phyloP scores from a whole-genome alignment of 805 yeast species.

The Kodamaea kaohsiungensis region DNA sequence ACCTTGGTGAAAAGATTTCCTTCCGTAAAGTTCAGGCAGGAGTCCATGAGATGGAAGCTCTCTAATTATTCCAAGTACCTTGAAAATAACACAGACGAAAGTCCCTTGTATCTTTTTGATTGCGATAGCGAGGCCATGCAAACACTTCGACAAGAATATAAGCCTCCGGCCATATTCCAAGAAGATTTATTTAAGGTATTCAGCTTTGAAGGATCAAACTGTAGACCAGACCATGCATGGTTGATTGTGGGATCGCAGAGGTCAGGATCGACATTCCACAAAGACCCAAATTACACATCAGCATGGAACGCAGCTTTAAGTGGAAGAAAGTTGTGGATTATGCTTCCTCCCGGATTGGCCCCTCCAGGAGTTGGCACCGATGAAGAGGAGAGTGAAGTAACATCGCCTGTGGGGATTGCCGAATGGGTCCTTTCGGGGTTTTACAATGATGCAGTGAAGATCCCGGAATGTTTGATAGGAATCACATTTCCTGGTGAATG shows the following conservation, averaged over 20 bases:
- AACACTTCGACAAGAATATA: constrained; percentile 53
- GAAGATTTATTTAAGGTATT: constrained; percentile 65
- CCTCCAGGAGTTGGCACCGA: constrained; percentile 89
- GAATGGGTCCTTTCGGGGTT: constrained; percentile 89
- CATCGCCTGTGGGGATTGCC: constrained; percentile 88
- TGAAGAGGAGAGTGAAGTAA: constrained; percentile 80
- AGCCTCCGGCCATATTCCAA: constrained; percentile 53
- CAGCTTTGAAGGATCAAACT: constrained; percentile 28
- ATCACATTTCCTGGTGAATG: constrained; percentile 82
- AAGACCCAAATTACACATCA: constrained; percentile 86
- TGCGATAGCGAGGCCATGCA: constrained; percentile 71
- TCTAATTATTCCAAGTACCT: constrained; percentile 62
- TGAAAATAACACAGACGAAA: constrained; percentile 66
- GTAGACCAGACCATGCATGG: constrained; percentile 94
- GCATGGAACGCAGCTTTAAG: constrained; percentile 85
- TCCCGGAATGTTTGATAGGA: constrained; percentile 63
- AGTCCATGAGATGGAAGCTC: constrained; percentile 79
- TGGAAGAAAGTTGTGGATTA: constrained; percentile 83
- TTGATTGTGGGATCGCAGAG: constrained; percentile 79
- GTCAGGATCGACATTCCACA: constrained; percentile 88
- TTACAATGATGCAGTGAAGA: constrained; percentile 62
- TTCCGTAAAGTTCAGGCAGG: constrained; percentile 71
- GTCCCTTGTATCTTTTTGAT: constrained; percentile 84
- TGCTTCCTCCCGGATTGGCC: constrained; percentile 73
- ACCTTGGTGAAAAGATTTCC: constrained; percentile 56